phyloP scores from a whole-genome alignment of 208 protist species.

The Leishmania amazonensis region DNA sequence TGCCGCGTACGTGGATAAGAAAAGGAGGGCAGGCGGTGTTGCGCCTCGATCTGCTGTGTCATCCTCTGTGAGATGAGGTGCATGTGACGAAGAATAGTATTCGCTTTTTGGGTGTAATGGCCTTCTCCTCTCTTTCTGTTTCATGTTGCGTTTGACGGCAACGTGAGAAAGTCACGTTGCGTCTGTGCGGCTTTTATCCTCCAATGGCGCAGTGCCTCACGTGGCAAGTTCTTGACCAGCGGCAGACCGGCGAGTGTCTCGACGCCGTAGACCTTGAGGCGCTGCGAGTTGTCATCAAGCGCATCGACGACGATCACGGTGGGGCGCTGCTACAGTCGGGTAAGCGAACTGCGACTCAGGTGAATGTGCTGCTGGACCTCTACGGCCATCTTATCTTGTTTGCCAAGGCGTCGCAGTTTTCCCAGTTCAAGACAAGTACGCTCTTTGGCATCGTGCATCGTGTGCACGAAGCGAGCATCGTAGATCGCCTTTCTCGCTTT shows the following conservation, averaged over 20 bases:
- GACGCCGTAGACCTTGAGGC: constrained; percentile 43
- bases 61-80: neutral
- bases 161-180: neutral
- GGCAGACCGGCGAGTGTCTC: constrained; percentile 62
- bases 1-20: neutral
- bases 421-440: constrained; percentile 82
- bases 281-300: constrained; percentile 49
- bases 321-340: constrained; percentile 36
- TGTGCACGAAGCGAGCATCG: constrained; percentile 77
- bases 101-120: neutral
- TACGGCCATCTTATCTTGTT: constrained; percentile 87
- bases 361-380: constrained; percentile 76
- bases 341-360: constrained; percentile 36
- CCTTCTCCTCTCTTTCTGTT: neutral
- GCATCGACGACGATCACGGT: constrained; percentile 29
- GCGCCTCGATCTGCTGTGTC: neutral
- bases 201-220: constrained; percentile 50
- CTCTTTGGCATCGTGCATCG: constrained; percentile 72
- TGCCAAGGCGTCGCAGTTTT: constrained; percentile 57
- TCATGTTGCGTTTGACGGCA: neutral
- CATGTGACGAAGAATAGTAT: neutral
- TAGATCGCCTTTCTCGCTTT: constrained; percentile 44
- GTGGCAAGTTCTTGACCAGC: constrained; percentile 60
- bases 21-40: neutral
- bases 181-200: neutral